Percentiles rank a stretch among this genome's conserved stretches.
Conservation (phyloP, 2,329 filamentous ascomycete genomes). For the Sclerotinia minor region DNA sequence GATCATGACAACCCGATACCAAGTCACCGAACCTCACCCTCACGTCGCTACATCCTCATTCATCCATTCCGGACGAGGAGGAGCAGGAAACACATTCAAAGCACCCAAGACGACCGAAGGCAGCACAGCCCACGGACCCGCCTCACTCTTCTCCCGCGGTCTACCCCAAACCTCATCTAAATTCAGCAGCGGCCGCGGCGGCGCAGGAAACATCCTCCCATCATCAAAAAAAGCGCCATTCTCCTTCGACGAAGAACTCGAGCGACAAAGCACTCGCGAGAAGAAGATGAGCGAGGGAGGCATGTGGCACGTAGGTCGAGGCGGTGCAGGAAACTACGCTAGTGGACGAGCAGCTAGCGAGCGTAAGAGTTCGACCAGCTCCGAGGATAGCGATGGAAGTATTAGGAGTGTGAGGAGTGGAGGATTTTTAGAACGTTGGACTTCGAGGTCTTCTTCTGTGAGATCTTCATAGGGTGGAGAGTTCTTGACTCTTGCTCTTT, state of each 20-base stretch:
- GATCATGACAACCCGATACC: constrained; percentile 34
- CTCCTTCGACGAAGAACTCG: constrained; percentile 42
- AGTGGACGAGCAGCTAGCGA: not conserved
- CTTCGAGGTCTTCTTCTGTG: constrained; percentile 1
- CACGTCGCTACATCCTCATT: constrained; percentile 34
- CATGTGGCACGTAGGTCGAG: constrained; percentile 39
- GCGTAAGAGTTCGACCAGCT: constrained; percentile 17
- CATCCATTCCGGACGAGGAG: constrained; percentile 40
- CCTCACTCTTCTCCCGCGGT: constrained; percentile 36
- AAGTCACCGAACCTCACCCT: constrained; percentile 41
- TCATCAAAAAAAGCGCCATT: constrained; percentile 38
- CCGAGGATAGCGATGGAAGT: constrained; percentile 11
- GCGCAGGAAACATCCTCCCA: constrained; percentile 41
- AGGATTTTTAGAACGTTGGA: constrained; percentile 11
- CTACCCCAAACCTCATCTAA: constrained; percentile 35
- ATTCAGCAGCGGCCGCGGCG: constrained; percentile 40
- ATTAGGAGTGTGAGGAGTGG: constrained; percentile 6
- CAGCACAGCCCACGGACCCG: constrained; percentile 35
- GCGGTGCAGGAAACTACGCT: constrained; percentile 39
- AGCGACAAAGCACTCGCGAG: constrained; percentile 37
- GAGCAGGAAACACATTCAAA: constrained; percentile 41
- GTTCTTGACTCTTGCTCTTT: not conserved
- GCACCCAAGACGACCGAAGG: constrained; percentile 36
- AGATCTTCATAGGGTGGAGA: not conserved
- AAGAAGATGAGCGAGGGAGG: constrained; percentile 34